Conservation (phyloP, 2,329 filamentous ascomycete species). For the Talaromyces funiculosus region DNA sequence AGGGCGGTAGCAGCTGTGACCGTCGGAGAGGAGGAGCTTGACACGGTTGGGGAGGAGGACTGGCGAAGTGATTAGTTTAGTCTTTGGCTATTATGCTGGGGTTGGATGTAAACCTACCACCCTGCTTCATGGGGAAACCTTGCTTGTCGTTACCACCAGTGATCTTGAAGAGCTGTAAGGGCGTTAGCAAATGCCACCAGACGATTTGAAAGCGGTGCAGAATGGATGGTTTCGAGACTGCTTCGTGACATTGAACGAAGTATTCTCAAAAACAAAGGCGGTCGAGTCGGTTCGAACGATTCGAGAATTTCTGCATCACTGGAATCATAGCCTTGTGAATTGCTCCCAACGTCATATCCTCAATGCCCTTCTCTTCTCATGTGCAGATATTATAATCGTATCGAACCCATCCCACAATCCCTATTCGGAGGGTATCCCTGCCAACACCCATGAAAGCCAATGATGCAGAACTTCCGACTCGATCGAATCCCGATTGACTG, state of each 20-base stretch:
- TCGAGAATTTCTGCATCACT: not conserved
- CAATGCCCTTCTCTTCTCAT: not conserved
- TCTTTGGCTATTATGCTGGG: not conserved
- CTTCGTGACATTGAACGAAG: not conserved
- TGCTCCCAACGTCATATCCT: too few relatives aligned
- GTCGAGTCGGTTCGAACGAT: not conserved
- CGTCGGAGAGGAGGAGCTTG: constrained; percentile 87
- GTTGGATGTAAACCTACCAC: constrained; percentile 45
- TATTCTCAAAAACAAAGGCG: not conserved
- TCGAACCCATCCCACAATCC: not conserved
- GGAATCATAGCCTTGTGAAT: not conserved
- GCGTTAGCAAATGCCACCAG: not conserved
- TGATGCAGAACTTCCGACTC: not conserved
- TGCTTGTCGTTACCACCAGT: constrained; percentile 99
- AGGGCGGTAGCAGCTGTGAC: constrained; percentile 97
- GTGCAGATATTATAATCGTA: not conserved
- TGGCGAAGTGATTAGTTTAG: constrained; percentile 39
- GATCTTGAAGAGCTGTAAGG: constrained; percentile 73
- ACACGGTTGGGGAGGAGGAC: constrained; percentile 92
- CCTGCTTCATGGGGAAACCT: constrained; percentile 99
- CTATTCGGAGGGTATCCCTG: not conserved
- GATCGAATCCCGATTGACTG: not conserved
- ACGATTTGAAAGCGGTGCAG: not conserved
- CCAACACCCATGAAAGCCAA: not conserved
- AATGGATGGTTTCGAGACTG: not conserved